Conservation (phyloP, 768 basidiomycete genomes). For the Sporobolomyces roseus region DNA sequence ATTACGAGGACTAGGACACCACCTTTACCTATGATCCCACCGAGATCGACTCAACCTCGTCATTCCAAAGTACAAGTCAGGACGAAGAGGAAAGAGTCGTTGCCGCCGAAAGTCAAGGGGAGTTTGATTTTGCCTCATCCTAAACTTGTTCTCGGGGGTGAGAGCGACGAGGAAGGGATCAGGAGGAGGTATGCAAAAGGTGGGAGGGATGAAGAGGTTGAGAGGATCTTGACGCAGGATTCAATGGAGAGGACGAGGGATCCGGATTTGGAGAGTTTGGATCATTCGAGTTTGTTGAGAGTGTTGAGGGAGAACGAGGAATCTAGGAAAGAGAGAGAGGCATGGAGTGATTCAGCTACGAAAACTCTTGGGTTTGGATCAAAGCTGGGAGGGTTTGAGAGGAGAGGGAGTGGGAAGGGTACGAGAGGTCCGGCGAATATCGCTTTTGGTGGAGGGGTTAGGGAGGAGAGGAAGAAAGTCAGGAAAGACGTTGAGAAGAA, state of each 20-base stretch:
- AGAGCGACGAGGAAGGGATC: neutral
- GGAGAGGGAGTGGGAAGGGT: neutral
- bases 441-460: slow-evolving; percentile 5
- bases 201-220: neutral
- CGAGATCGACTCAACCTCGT: too few species aligned
- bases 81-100: too few species aligned
- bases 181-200: slow-evolving; percentile 3
- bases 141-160: too few species aligned
- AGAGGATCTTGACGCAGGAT: too few species aligned
- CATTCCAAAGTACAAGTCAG: too few species aligned
- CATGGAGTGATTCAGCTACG: slow-evolving; percentile 27
- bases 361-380: slow-evolving; percentile 13
- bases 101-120: neutral
- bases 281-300: slow-evolving; percentile 19
- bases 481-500: neutral
- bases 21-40: neutral
- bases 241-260: neutral
- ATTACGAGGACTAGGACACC: neutral
- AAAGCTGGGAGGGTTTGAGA: slow-evolving; percentile 1
- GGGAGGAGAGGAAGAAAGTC: neutral
- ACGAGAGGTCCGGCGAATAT: neutral
- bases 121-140: slow-evolving; percentile 8
- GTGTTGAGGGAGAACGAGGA: slow-evolving; percentile 32
- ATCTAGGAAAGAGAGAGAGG: slow-evolving; percentile 13
- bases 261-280: neutral